A percentile compares a stretch with the other conserved stretches of the same genome.
Conservation (phyloP, 805 yeast species). For the Monosporozyma solicola region DNA sequence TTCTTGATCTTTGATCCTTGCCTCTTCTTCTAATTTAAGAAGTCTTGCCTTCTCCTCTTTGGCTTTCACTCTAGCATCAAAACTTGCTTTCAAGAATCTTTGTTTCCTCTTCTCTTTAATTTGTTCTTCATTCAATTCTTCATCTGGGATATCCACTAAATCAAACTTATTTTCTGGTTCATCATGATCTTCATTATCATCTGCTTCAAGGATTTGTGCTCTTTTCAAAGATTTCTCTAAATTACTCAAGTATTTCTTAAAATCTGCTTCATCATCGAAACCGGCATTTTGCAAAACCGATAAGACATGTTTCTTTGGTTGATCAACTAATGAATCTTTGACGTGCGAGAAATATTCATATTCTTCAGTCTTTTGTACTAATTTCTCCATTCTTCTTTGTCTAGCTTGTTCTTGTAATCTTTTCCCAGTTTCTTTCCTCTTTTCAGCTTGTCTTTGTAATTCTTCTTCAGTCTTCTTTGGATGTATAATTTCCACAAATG, state of each 20-base stretch:
- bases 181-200: constrained; percentile 40
- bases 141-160: constrained; percentile 75
- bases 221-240: constrained; percentile 62
- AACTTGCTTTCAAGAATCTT: constrained; percentile 70
- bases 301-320: constrained; percentile 46
- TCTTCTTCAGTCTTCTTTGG: constrained; percentile 81
- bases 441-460: constrained; percentile 62
- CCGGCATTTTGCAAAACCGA: constrained; percentile 60
- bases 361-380: constrained; percentile 74
- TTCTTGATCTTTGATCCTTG: constrained; percentile 54
- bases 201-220: constrained; percentile 56
- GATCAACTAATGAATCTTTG: constrained; percentile 40
- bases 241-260: constrained; percentile 53
- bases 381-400: constrained; percentile 68
- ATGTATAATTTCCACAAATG: constrained; percentile 55
- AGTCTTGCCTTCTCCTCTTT: constrained; percentile 69
- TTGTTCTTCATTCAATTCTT: constrained; percentile 67
- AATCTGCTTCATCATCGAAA: constrained; percentile 64
- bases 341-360: constrained; percentile 58
- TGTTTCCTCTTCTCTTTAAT: constrained; percentile 83
- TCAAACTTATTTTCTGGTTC: constrained; percentile 49
- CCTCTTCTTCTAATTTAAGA: constrained; percentile 48
- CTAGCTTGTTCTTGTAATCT: constrained; percentile 91
- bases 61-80: constrained; percentile 79
- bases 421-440: constrained; percentile 76